A percentile compares a stretch with the other conserved stretches of the same genome.
Evolutionary conservation across 495 filamentous ascomycete genomes (phyloP).

Genomic region (Trichocladium uniseriatum): DNA sequence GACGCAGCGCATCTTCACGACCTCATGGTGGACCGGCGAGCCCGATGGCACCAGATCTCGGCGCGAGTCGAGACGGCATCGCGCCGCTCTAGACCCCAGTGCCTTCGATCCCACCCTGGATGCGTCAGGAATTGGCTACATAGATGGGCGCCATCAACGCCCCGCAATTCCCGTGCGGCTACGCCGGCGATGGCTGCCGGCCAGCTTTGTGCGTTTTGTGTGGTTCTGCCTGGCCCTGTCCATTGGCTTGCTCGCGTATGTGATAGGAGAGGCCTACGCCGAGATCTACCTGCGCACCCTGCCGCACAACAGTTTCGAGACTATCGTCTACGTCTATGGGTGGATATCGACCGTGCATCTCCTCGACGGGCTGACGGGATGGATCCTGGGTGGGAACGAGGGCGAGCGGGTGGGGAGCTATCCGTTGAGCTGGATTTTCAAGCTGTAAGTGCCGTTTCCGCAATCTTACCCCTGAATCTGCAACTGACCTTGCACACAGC

Average conservation of each 20-base stretch:
- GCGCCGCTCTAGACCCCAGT: conserved; percentile 17
- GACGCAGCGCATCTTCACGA: conserved; percentile 54
- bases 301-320: conserved; percentile 53
- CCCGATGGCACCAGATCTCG: conserved; percentile 32
- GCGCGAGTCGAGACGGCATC: conserved; percentile 26
- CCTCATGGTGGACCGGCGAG: conserved; percentile 50
- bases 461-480: neutral
- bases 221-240: conserved; percentile 56
- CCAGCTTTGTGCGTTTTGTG: conserved; percentile 54
- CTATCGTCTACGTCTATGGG: conserved; percentile 55
- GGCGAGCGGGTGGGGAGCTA: conserved; percentile 54
- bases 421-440: conserved; percentile 55
- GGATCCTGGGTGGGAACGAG: conserved; percentile 51
- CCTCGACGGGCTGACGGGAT: conserved; percentile 50
- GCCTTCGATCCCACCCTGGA: conserved; percentile 26
- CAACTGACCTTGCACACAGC: conserved; percentile 27
- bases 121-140: conserved; percentile 18
- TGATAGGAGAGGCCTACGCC: conserved; percentile 56
- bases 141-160: conserved; percentile 12
- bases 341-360: conserved; percentile 55
- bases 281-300: conserved; percentile 56
- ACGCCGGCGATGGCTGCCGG: conserved; percentile 44
- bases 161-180: conserved; percentile 27
- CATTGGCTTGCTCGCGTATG: conserved; percentile 50
- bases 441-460: conserved; percentile 37